Evolutionary conservation across 768 basidiomycete genomes (phyloP).

Genomic region (Fomitopsis serialis): DNA sequence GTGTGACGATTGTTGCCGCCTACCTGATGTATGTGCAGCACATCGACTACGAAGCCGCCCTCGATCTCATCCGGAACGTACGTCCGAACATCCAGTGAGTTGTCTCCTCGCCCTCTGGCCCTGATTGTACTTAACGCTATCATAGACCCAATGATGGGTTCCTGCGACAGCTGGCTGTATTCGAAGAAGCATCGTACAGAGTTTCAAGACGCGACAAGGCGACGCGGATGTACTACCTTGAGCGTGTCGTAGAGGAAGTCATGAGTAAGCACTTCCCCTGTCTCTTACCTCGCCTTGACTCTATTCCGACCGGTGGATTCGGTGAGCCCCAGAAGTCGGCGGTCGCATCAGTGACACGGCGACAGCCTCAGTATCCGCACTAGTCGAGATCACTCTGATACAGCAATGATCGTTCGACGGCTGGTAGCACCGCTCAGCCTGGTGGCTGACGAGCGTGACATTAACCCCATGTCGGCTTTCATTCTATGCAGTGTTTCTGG

Average conservation of each 20-base stretch:
- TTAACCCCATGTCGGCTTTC: conserved; percentile 5
- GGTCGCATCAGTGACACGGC: too few species aligned
- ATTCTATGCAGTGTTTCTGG: not conserved
- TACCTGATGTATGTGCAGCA: conserved; percentile 79
- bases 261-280: conserved; percentile 64
- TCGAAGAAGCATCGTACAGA: conserved; percentile 65
- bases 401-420: too few species aligned
- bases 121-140: not conserved
- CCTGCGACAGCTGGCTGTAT: conserved; percentile 73
- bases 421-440: too few species aligned
- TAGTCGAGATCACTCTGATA: too few species aligned
- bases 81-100: conserved; percentile 72
- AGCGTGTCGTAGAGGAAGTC: conserved; percentile 65
- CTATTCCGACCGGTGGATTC: too few species aligned
- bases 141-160: conserved; percentile 84
- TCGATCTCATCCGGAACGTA: conserved; percentile 60
- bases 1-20: conserved; percentile 80
- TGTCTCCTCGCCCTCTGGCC: not conserved
- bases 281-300: too few species aligned
- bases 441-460: too few species aligned
- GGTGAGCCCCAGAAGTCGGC: too few species aligned
- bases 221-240: conserved; percentile 80
- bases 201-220: conserved; percentile 63
- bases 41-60: conserved; percentile 51
- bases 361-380: too few species aligned